Evolutionary conservation across 495 filamentous ascomycete genomes (phyloP).

Genomic region (Bacidia gigantensis): DNA sequence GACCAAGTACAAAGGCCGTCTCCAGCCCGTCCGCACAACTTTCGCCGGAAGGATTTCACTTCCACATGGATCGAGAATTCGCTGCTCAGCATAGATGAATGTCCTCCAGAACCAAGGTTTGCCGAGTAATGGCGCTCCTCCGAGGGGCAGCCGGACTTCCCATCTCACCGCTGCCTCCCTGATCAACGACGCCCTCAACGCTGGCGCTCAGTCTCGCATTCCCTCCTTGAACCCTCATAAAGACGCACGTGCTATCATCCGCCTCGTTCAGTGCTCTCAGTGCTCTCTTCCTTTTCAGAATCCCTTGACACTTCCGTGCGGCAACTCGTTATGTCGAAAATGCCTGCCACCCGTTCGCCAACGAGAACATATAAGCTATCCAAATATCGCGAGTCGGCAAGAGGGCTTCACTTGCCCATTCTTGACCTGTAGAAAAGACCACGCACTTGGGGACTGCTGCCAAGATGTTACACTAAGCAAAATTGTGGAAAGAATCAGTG

Average conservation of each 20-base stretch:
- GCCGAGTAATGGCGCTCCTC: neutral
- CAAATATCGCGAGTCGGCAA: slow-evolving; percentile 45
- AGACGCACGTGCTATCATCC: slow-evolving; percentile 46
- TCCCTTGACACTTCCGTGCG: slow-evolving; percentile 72
- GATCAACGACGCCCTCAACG: neutral
- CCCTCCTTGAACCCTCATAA: slow-evolving; percentile 29
- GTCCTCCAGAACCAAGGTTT: slow-evolving; percentile 2
- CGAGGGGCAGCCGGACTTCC: too few relatives aligned
- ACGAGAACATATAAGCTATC: slow-evolving; percentile 61
- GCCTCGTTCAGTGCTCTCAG: slow-evolving; percentile 56
- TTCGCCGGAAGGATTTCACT: too few relatives aligned
- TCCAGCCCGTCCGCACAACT: too few relatives aligned
- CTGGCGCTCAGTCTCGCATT: slow-evolving; percentile 8
- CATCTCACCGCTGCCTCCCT: neutral
- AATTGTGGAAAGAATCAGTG: slow-evolving; percentile 33
- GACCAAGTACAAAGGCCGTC: too few relatives aligned
- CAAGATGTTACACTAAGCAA: slow-evolving; percentile 63
- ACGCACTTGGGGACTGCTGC: slow-evolving; percentile 62
- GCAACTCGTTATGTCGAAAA: slow-evolving; percentile 56
- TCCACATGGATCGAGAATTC: too few relatives aligned
- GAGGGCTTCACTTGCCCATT: slow-evolving; percentile 64
- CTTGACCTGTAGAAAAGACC: slow-evolving; percentile 48
- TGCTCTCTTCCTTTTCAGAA: slow-evolving; percentile 55
- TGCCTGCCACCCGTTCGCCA: slow-evolving; percentile 55
- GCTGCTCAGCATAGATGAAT: slow-evolving; percentile 10